A percentile compares a stretch with the other conserved stretches of the same genome.
These are phyloP conservation scores for Termitomyces sp. DNA, from an alignment of 768 basidiomycete species.

Conservation along the genomic window DNA sequence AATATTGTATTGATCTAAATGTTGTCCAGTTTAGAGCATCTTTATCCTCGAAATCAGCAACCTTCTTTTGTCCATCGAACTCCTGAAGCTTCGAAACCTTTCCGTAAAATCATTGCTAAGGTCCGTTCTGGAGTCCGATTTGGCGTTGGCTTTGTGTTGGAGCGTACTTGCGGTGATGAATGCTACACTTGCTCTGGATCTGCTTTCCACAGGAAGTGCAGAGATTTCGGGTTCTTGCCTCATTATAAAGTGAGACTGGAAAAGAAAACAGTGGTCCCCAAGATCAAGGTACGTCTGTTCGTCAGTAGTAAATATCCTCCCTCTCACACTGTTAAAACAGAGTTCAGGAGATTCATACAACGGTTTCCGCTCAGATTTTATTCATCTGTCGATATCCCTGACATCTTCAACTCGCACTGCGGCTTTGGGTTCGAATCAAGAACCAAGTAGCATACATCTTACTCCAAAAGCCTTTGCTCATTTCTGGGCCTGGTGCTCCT, in stretches of 20 bases:
- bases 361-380: slow-evolving; percentile 89
- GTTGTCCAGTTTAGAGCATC: slow-evolving; percentile 16
- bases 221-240: slow-evolving; percentile 72
- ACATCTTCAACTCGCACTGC: slow-evolving; percentile 49
- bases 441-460: slow-evolving; percentile 74
- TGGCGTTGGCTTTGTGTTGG: slow-evolving; percentile 78
- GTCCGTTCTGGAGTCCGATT: slow-evolving; percentile 81
- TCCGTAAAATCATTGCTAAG: slow-evolving; percentile 77
- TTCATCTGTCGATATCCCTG: slow-evolving; percentile 87
- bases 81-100: slow-evolving; percentile 23
- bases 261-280: slow-evolving; percentile 36
- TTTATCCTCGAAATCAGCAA: slow-evolving; percentile 15
- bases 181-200: slow-evolving; percentile 59
- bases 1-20: not conserved
- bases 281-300: slow-evolving; percentile 44
- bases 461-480: slow-evolving; percentile 81
- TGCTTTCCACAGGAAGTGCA: slow-evolving; percentile 71
- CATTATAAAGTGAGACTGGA: slow-evolving; percentile 73
- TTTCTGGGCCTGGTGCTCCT: slow-evolving; percentile 89
- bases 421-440: slow-evolving; percentile 12
- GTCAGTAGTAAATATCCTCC: not conserved
- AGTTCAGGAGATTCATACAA: slow-evolving; percentile 68
- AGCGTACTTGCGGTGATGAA: slow-evolving; percentile 71
- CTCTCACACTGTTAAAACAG: slow-evolving; percentile 18
- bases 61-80: slow-evolving; percentile 11